phyloP scores from a whole-genome alignment of 345 rosid species.

The Citrus australasica region DNA sequence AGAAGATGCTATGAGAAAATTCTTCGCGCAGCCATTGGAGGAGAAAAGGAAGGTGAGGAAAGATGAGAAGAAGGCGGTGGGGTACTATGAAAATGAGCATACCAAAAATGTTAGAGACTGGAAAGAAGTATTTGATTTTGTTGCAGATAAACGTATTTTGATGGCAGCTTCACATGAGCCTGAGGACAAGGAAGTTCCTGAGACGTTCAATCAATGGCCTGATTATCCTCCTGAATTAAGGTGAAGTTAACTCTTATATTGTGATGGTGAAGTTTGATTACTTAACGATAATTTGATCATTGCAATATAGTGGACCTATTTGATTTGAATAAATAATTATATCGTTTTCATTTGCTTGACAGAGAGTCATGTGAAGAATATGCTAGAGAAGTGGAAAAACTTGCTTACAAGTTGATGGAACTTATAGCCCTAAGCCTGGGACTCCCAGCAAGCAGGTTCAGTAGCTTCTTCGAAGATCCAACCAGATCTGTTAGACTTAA shows the following conservation, averaged over 20 bases:
- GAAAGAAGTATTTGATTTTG: constrained; percentile 46
- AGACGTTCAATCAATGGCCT: constrained; percentile 2
- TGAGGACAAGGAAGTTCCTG: constrained; percentile 13
- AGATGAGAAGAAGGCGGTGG: constrained; percentile 20
- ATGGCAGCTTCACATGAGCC: constrained; percentile 24
- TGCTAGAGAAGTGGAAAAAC: constrained; percentile 41
- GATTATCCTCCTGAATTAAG: constrained; percentile 23
- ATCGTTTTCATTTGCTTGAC: not conserved
- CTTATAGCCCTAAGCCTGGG: constrained; percentile 36
- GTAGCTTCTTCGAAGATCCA: constrained; percentile 26
- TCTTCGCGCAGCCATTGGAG: constrained; percentile 27
- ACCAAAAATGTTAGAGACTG: constrained; percentile 58
- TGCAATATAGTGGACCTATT: not conserved
- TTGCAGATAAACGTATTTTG: constrained; percentile 6
- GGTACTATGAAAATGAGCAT: constrained; percentile 40
- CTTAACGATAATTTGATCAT: not conserved
- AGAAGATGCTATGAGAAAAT: constrained; percentile 13
- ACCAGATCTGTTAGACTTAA: constrained; percentile 26
- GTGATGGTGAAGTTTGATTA: too few relatives aligned
- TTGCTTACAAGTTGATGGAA: constrained; percentile 40
- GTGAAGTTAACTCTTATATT: not conserved
- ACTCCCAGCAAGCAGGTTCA: constrained; percentile 22
- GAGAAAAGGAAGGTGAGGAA: constrained; percentile 37
- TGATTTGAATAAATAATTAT: too few relatives aligned
- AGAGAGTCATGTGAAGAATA: constrained; percentile 59